These are phyloP conservation scores for Penicillium sp. DNA, from an alignment of 2,329 filamentous ascomycete genomes.

Conservation along the genomic window DNA sequence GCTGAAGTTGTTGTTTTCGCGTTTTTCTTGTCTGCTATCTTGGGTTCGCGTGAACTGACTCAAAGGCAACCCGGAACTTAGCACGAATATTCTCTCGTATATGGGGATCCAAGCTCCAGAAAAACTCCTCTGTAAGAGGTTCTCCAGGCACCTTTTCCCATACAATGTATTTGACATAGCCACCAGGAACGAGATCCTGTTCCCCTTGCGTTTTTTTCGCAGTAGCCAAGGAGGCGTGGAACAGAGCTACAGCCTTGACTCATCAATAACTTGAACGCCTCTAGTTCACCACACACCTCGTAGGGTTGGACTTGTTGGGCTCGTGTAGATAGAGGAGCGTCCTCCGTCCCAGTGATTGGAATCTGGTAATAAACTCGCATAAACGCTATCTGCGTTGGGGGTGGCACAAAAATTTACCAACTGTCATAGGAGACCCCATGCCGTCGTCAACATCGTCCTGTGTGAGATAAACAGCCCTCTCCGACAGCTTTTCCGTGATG, in stretches of 20 bases:
- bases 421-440: no score
- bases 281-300: slow-evolving; percentile 27
- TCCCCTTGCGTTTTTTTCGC: slow-evolving; percentile 22
- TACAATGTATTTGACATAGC: slow-evolving; percentile 26
- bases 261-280: slow-evolving; percentile 20
- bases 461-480: no score
- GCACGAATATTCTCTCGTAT: slow-evolving; percentile 25
- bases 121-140: slow-evolving; percentile 25
- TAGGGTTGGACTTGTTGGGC: slow-evolving; percentile 2
- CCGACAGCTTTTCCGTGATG: no score
- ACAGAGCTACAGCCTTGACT: slow-evolving; percentile 24
- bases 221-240: slow-evolving; percentile 27
- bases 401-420: no score
- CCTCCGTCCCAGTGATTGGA: no score
- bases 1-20: slow-evolving; percentile 15
- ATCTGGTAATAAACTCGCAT: no score
- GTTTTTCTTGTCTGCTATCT: slow-evolving; percentile 8
- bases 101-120: slow-evolving; percentile 25
- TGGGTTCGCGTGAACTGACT: slow-evolving; percentile 24
- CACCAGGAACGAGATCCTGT: slow-evolving; percentile 27
- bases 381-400: no score
- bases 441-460: no score
- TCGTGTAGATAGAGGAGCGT: no score
- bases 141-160: slow-evolving; percentile 29
- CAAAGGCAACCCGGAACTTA: slow-evolving; percentile 26